phyloP scores from a whole-genome alignment of 352 stramenopile species.

The Elongisporangium undulatum region DNA sequence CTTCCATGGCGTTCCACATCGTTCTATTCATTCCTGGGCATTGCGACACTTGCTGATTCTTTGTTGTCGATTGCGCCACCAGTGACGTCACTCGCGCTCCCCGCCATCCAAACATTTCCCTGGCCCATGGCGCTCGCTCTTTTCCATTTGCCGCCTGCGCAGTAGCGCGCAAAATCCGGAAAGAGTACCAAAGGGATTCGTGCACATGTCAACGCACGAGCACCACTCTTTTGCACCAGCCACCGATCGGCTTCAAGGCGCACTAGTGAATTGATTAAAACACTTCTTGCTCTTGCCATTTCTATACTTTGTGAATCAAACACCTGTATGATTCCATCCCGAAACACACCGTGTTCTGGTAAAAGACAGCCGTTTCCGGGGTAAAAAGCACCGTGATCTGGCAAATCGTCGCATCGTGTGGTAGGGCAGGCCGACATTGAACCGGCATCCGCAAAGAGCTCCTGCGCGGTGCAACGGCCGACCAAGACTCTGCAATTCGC shows the following conservation, averaged over 20 bases:
- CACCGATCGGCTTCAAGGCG: slow-evolving; percentile 11
- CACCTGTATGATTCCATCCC: background rate
- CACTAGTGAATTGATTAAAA: slow-evolving; percentile 35
- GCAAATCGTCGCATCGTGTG: background rate
- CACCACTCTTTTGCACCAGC: slow-evolving; percentile 45
- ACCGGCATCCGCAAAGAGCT: background rate
- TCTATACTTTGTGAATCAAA: slow-evolving; percentile 5
- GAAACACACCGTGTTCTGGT: slow-evolving; percentile 8
- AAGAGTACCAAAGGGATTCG: slow-evolving; percentile 41
- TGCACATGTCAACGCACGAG: slow-evolving; percentile 35
- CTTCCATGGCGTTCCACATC: background rate
- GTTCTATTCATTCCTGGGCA: background rate
- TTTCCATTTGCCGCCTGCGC: slow-evolving; percentile 22
- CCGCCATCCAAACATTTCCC: background rate
- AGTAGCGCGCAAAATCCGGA: slow-evolving; percentile 56
- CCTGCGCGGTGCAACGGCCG: background rate
- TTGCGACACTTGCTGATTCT: slow-evolving; percentile 3
- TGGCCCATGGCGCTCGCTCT: background rate
- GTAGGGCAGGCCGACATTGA: background rate
- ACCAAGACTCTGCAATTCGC: background rate
- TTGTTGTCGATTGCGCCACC: slow-evolving; percentile 4
- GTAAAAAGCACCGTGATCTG: background rate
- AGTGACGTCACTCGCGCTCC: background rate
- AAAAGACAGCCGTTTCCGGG: background rate
- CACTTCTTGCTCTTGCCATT: slow-evolving; percentile 29